These are phyloP conservation scores for Saccharomycopsis javanensis DNA, from an alignment of 805 yeast species.

Conservation along the genomic window DNA sequence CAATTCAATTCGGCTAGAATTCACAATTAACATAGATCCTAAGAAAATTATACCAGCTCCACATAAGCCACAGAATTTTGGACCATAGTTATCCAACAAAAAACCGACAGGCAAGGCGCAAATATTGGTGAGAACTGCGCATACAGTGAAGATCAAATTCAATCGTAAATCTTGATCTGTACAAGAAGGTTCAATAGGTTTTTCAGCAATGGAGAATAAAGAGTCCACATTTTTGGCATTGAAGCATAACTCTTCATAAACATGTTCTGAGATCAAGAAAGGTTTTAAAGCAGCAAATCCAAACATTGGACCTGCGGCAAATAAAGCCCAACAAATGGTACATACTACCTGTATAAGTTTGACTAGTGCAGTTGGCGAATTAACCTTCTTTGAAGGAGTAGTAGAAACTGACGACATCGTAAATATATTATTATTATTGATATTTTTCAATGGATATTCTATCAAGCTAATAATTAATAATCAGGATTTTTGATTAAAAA, in stretches of 20 bases:
- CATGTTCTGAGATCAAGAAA: slow-evolving; percentile 63
- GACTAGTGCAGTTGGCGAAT: neutral
- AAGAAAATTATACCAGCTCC: slow-evolving; percentile 53
- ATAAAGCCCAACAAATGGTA: slow-evolving; percentile 77
- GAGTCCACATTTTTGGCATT: neutral
- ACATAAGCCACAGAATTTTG: slow-evolving; percentile 63
- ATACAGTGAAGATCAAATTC: slow-evolving; percentile 74
- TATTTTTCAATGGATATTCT: neutral
- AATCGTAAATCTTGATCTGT: slow-evolving; percentile 70
- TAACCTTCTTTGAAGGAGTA: slow-evolving; percentile 3
- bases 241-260: slow-evolving; percentile 56
- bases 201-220: neutral
- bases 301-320: slow-evolving; percentile 92
- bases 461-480: no score
- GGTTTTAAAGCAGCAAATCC: slow-evolving; percentile 96
- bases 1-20: slow-evolving; percentile 27
- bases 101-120: slow-evolving; percentile 78
- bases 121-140: slow-evolving; percentile 79
- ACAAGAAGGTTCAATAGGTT: slow-evolving; percentile 33
- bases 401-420: neutral
- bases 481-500: no score
- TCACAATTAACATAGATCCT: slow-evolving; percentile 43
- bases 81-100: slow-evolving; percentile 74
- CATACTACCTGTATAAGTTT: slow-evolving; percentile 48
- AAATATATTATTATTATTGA: neutral